Base-by-base conservation (phyloP, 345 rosid genomes). In the Cardamine occulta region DNA sequence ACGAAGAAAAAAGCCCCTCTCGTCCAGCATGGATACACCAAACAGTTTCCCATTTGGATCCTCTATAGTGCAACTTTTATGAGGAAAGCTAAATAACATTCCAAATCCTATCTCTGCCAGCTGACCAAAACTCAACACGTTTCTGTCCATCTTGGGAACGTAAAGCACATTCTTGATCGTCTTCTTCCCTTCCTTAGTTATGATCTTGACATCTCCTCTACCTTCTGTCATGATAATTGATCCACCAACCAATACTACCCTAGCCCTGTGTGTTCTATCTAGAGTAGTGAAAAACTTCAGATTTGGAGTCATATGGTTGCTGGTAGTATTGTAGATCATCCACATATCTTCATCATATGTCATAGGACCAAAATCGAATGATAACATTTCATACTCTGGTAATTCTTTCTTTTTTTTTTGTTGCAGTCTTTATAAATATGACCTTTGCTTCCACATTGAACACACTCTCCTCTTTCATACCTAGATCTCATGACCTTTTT, bases 81-180 rank as follows among this genome's bases (percentile, higher is more conserved):
- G 1, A 0, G 40, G 40, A 35, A 35, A 35, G 31, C 32, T 6
- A 47, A 7, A 21, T 21, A 3, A 7, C 7, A 39, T 0, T 13
- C 18, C 18, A 21, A 21, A 61, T 18, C 66, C 19, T 21, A 4
- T 4, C 6, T 21, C 2, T 39, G 47, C 4, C 32, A 61, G 1
- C 49, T 39, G 66, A 13, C 6, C 18, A 61, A 39, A 12, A 61
- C 49, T 61, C 66, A 61, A 21, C 66, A 39, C 32, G 18, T 39
- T 39, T 39, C 49, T 7, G 2, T 39, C 11, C 0, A 39, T 39
- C 12, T 5, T 2, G 0, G 66, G 66, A 61, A 61, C 66, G 8
- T 5, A 61, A 23, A 61, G 32, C 66, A 61, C 66, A 39, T 61
- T 39, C 66, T 61, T 61, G 66, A 61, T 37, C 17, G 12, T 61